A percentile compares a stretch with the other conserved stretches of the same genome.
Conservation (phyloP, 331 rosid genomes). For the Pyracantha coccinea region DNA sequence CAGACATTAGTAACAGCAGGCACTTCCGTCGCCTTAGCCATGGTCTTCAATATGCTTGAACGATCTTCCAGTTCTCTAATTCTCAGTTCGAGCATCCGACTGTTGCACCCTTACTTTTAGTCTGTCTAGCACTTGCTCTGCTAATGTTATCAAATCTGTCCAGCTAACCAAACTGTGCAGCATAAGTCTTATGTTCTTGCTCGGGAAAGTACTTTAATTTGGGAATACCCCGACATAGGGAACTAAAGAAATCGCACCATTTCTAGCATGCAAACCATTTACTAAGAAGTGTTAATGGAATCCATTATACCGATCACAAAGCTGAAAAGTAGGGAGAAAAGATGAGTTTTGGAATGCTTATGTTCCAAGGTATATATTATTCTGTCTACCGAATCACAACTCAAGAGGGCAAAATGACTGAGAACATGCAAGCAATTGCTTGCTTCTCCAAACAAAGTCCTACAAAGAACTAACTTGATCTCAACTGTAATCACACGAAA, state of each 20-base stretch:
- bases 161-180: not conserved
- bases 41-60: not conserved
- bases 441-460: not conserved
- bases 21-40: not conserved
- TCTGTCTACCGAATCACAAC: not conserved
- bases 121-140: not conserved
- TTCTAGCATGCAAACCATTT: not conserved
- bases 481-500: not conserved
- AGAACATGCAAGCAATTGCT: not conserved
- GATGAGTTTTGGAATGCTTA: not conserved
- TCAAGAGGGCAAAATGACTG: not conserved
- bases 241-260: not conserved
- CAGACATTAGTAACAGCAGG: not conserved
- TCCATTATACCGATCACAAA: not conserved
- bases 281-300: not conserved
- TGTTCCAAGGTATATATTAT: not conserved
- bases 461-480: not conserved
- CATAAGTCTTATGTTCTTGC: not conserved
- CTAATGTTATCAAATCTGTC: not conserved
- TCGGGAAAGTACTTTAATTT: not conserved
- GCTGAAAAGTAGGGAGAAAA: not conserved
- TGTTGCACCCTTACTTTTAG: not conserved
- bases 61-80: not conserved
- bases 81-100: not conserved
- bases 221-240: no score